phyloP scores from a whole-genome alignment of 2,329 filamentous ascomycete genomes.

The Colletotrichum tropicale region DNA sequence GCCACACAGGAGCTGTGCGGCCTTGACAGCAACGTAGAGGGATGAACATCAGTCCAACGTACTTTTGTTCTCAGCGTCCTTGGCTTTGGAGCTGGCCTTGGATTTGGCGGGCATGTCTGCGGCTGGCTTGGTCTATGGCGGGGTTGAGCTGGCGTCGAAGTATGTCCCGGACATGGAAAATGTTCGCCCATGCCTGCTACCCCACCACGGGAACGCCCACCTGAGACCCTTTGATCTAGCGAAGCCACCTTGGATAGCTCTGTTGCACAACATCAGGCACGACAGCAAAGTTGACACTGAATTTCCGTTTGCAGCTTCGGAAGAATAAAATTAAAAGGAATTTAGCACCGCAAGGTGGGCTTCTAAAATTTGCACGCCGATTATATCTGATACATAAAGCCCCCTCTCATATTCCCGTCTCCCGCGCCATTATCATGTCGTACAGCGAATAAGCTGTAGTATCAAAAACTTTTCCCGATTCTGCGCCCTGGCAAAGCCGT shows the following conservation, averaged over 20 bases:
- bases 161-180: constrained; percentile 10
- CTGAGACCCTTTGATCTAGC: not conserved
- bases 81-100: constrained; percentile 38
- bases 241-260: not conserved
- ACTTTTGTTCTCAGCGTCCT: constrained; percentile 23
- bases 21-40: not conserved
- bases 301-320: not conserved
- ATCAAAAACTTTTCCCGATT: not conserved
- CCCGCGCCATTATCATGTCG: constrained; percentile 11
- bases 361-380: constrained; percentile 1
- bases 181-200: constrained; percentile 5
- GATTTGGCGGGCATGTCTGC: constrained; percentile 39
- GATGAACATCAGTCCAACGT: constrained; percentile 19
- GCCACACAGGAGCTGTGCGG: not conserved
- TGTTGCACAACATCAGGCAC: not conserved
- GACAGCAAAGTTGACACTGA: not conserved
- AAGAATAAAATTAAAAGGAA: not conserved
- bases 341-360: not conserved
- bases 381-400: constrained; percentile 1
- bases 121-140: constrained; percentile 21
- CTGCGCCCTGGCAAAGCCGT: not conserved
- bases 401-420: not conserved
- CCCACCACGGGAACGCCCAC: not conserved
- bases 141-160: constrained; percentile 7
- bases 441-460: not conserved